These are phyloP conservation scores for Ceriops tagal DNA, from an alignment of 345 rosid genomes.

Conservation along the genomic window DNA sequence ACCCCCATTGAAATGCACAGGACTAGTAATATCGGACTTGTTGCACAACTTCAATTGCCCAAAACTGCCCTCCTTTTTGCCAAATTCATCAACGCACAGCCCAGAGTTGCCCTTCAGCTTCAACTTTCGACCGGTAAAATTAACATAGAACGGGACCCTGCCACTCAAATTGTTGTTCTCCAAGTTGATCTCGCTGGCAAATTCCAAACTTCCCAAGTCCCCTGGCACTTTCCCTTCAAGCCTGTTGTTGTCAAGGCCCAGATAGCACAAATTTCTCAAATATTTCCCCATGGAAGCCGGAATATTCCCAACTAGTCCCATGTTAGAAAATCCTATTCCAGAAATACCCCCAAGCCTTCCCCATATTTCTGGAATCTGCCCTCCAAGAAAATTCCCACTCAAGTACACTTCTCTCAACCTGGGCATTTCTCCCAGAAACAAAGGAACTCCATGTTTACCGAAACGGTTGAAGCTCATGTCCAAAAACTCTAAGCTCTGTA, in stretches of 20 bases:
- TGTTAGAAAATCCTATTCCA: slow-evolving; percentile 53
- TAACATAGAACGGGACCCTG: slow-evolving; percentile 40
- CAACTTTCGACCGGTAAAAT: slow-evolving; percentile 47
- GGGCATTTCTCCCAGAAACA: slow-evolving; percentile 40
- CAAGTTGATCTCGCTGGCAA: slow-evolving; percentile 46
- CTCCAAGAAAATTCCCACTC: slow-evolving; percentile 66
- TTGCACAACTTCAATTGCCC: slow-evolving; percentile 30
- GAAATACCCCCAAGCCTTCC: slow-evolving; percentile 40
- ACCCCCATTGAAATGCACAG: slow-evolving; percentile 18
- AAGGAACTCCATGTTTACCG: slow-evolving; percentile 51
- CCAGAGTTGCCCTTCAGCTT: slow-evolving; percentile 48
- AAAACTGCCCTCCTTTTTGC: slow-evolving; percentile 14
- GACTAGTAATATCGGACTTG: slow-evolving; percentile 22
- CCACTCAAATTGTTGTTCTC: slow-evolving; percentile 68
- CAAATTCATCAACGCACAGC: slow-evolving; percentile 32
- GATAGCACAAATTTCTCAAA: slow-evolving; percentile 37
- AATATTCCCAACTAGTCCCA: slow-evolving; percentile 49
- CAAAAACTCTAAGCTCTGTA: slow-evolving; percentile 44
- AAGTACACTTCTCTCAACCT: slow-evolving; percentile 42
- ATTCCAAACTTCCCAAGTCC: slow-evolving; percentile 42
- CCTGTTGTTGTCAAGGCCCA: slow-evolving; percentile 57
- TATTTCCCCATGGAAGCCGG: slow-evolving; percentile 52
- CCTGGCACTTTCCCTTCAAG: slow-evolving; percentile 53
- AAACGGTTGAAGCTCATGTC: slow-evolving; percentile 59
- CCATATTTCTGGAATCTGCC: slow-evolving; percentile 60